A percentile compares a stretch with the other conserved stretches of the same genome.
phyloP scores from a whole-genome alignment of 331 rosid species.

The Ulmus americana region DNA sequence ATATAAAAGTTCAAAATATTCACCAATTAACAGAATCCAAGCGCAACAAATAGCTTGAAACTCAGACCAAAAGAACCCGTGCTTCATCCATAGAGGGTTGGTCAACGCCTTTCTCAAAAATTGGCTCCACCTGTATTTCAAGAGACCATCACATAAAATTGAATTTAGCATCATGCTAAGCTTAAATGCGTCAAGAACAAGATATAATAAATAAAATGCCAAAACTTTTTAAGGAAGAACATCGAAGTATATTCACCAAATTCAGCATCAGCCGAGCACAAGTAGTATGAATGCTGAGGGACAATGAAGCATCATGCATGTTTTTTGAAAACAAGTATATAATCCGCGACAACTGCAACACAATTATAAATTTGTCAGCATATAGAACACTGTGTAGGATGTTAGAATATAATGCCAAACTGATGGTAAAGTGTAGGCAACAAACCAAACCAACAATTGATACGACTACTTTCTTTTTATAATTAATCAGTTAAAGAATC shows the following conservation, averaged over 20 bases:
- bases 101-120: constrained; percentile 94
- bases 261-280: constrained; percentile 99
- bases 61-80: constrained; percentile 77
- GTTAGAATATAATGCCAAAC: constrained; percentile 5
- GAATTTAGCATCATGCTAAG: constrained; percentile 10
- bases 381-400: constrained; percentile 18
- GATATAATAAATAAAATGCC: constrained; percentile 10
- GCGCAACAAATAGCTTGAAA: not conserved
- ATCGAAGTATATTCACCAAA: constrained; percentile 54
- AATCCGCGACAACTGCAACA: constrained; percentile 86
- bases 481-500: not conserved
- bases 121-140: constrained; percentile 86
- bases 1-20: not conserved
- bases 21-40: not conserved
- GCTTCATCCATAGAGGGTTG: constrained; percentile 96
- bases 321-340: constrained; percentile 95
- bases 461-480: not conserved
- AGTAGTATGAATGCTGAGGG: constrained; percentile 95
- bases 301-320: constrained; percentile 98
- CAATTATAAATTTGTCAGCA: constrained; percentile 21
- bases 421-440: not conserved
- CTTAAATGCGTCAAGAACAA: constrained; percentile 1
- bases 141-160: constrained; percentile 20
- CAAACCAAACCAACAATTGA: not conserved
- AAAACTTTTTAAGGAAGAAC: constrained; percentile 14